Base-by-base conservation (phyloP, 495 filamentous ascomycete species). In the Collariella sp. region DNA sequence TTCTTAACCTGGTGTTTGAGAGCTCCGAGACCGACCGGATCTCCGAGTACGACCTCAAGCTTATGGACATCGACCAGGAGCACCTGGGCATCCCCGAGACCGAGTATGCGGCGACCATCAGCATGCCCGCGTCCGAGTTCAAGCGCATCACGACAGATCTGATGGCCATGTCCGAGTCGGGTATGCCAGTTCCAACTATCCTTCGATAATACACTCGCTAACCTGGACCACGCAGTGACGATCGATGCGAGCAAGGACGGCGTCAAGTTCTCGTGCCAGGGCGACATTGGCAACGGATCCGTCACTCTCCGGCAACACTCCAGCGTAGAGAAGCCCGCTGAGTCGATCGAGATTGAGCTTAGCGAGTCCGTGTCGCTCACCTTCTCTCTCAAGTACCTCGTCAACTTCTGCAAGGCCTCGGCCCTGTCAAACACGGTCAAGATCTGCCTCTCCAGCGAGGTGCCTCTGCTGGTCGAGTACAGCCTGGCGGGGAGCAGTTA, bases 61-160 rank as follows among this genome's bases (percentile, higher is more conserved):
- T 99, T 58, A 99, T 99, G 94, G 93, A 99, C 70, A 96, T 99
- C 69, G 93, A 99, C 73, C 93, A 99, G 73, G 93, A 99, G 76
- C 93, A 99, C 70, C 72, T 99, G 74, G 93, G 93, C 40, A 99
- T 99, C 67, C 93, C 93, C 24, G 94, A 97, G 59, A 99, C 94
- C 12, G 93, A 97, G 62, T 99, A 99, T 65, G 86, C 88, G 38
- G 91, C 94, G 35, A 91, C 86, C 24, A 85, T 97, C 51, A 78
- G 77, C 52, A 88, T 99, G 89, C 93, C 94, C 7, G 80, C 85
- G 15, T 64, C 79, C 16, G 93, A 99, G 72, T 99, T 99, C 74
- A 85, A 88, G 76, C 83, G 89, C 58, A 97, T 99, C 67, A 95
- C 89, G 70, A 81, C 85, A 53, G 94, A 99, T 72, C 69, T 99